Base-by-base conservation (phyloP, 2,329 filamentous ascomycete species). In the Fusarium succisae region DNA sequence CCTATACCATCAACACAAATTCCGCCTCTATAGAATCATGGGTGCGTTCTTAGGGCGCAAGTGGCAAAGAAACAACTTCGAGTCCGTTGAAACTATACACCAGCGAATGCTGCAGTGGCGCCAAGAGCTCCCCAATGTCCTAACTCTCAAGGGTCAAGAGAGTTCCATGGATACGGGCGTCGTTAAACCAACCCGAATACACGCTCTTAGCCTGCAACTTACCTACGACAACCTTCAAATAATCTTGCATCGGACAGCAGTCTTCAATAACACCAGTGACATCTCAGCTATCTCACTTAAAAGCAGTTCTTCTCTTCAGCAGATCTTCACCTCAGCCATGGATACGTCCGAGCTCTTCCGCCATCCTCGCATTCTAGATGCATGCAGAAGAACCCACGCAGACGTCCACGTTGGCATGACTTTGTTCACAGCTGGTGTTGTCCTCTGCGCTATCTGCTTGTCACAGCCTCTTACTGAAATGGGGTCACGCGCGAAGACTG, bases 161-260 rank as follows among this genome's bases (percentile, higher is more conserved):
- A 1, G 0, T 0, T 18, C 51, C 2, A 18, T 6, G 20, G 24
- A n/a, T 2, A 3, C 11, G 0, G 0, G 6, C 0, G 6, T 14
- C 7, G 35, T 55, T 0, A 30, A 1, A 3, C 20, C 51, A 6
- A 30, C 51, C 0, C 20, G 41, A 2, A 8, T 55, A 0, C 35
- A 41, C 0, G 51, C 51, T 0, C 20, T 55, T 2, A 55, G 35
- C 0, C 2, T 41, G 0, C 35, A 55, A 1, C 51, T 55, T 0
- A 55, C 51, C 3, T 55, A 55, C 6, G 35, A 41, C 11, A 55
- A 55, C 0, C 15, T 55, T 0, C 51, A 55, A 0, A 55, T 55
- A 0, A 55, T 55, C 1, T 0, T 55, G 0, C 51, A 55, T 41
- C 51, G 51, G 0, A 41, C 51, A 4, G 35, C 3, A 14, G 35